Base-by-base conservation (phyloP, 306 rosid species). In the Casuarina cunninghamiana region DNA sequence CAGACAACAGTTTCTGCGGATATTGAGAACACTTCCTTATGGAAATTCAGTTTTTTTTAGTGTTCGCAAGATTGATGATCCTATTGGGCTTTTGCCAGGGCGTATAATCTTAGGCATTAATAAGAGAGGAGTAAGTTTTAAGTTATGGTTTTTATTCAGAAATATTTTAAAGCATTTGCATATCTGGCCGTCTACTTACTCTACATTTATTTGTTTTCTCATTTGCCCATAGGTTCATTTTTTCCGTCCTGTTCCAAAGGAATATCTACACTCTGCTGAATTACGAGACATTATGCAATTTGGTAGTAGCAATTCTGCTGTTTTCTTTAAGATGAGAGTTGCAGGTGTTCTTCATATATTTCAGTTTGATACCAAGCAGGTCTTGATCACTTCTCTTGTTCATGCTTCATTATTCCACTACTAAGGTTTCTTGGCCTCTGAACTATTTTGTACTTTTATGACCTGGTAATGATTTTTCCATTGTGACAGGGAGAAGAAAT, bases 311-410 rank as follows among this genome's bases (percentile, higher is more conserved):
- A 94, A 94, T 58, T 88, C 97, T 79, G 98, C 98, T 10, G 98
- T 94, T 77, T 94, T 94, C 83, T 94, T 94, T 75, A 94, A 94
- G 81, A 94, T 94, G 98, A 87, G 98, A 85, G 97, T 94, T 80
- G 98, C 98, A 38, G 98, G 98, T 45, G 96, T 90, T 67, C 97
- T 94, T 80, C 98, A 94, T 85, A 90, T 94, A 81, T 94, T 94
- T 80, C 98, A 94, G 68, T 94, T 94, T 73, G 98, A 94, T 85
- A 90, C 98, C 60, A 94, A 94, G 87, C 98, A 92, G 97, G 97
- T 92, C 0, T 77, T 72, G 46, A 42, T 51, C 70, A 41, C 74
- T 51, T 80, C 60, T 74, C 13, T 77, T 74, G 62, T 80, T 42
- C 41, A 72, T 35, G 69, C 72, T 58, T 60, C 69, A 61, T 42